phyloP scores from a whole-genome alignment of 208 protist genomes.

The Trypanosoma cruzi region DNA sequence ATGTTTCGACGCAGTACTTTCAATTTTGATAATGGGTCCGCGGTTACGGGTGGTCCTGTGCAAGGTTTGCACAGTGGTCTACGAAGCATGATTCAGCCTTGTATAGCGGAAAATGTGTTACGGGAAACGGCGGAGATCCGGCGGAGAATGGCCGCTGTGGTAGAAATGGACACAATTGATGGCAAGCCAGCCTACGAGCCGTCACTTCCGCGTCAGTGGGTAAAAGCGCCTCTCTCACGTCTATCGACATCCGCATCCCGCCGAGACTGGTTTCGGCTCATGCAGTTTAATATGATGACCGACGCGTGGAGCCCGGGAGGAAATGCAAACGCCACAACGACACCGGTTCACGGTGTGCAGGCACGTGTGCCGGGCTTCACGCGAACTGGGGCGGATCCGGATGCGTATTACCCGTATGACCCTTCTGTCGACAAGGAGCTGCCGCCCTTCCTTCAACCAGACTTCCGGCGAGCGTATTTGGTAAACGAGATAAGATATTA shows the following conservation, averaged over 20 bases:
- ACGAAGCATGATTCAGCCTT: constrained; percentile 43
- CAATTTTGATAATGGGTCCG: background rate
- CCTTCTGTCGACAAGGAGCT: constrained; percentile 36
- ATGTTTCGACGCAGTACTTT: constrained; percentile 29
- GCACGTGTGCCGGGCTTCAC: constrained; percentile 63
- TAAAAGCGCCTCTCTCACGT: constrained; percentile 56
- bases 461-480: constrained; percentile 62
- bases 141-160: constrained; percentile 27
- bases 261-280: constrained; percentile 86
- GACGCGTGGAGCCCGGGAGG: constrained; percentile 61
- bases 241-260: constrained; percentile 65
- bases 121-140: constrained; percentile 37
- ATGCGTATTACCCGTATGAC: constrained; percentile 56
- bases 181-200: constrained; percentile 27
- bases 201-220: constrained; percentile 60
- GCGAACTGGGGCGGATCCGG: constrained; percentile 20
- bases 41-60: constrained; percentile 11
- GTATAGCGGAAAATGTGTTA: constrained; percentile 37
- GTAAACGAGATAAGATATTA: constrained; percentile 62
- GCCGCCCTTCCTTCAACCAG: constrained; percentile 63
- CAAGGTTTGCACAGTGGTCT: constrained; percentile 14
- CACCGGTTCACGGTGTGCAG: constrained; percentile 56
- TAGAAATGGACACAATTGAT: constrained; percentile 32
- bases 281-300: constrained; percentile 86
- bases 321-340: constrained; percentile 23